phyloP scores from a whole-genome alignment of 108 stramenopile genomes.

The Schizochytrium sp. region DNA sequence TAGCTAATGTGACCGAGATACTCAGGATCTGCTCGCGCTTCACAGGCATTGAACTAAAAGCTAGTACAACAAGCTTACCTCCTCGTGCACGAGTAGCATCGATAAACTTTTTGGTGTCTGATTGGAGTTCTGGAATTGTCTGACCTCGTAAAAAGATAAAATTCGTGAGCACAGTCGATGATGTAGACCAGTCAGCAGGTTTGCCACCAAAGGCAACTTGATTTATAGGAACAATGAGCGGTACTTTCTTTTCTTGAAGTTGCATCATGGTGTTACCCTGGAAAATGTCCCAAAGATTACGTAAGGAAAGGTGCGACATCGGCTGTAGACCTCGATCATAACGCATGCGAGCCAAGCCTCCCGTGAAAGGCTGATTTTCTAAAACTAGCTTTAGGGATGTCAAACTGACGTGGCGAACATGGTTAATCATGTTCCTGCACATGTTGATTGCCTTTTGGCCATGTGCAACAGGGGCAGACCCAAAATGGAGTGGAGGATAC shows the following conservation, averaged over 20 bases:
- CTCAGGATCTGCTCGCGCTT: not conserved
- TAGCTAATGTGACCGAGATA: not conserved
- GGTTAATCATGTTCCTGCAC: slow-evolving; percentile 12
- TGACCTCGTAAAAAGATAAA: slow-evolving; percentile 23
- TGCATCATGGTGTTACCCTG: slow-evolving; percentile 31
- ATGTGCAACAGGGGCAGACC: not conserved
- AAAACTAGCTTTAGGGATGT: slow-evolving; percentile 15
- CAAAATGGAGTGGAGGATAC: slow-evolving; percentile 55
- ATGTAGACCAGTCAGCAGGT: slow-evolving; percentile 14
- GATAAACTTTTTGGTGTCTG: not conserved
- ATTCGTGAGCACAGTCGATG: slow-evolving; percentile 57
- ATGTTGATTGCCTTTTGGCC: not conserved
- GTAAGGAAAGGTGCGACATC: not conserved
- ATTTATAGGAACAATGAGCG: slow-evolving; percentile 49
- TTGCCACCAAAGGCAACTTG: slow-evolving; percentile 34
- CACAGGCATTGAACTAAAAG: slow-evolving; percentile 55
- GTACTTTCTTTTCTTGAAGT: slow-evolving; percentile 56
- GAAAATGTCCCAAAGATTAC: slow-evolving; percentile 6
- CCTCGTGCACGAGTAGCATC: not conserved
- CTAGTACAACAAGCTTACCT: not conserved
- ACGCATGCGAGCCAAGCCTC: not conserved
- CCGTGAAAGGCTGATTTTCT: slow-evolving; percentile 37
- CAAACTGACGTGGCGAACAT: not conserved
- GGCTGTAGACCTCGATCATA: slow-evolving; percentile 1
- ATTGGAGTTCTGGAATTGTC: not conserved